A percentile compares a stretch with the other conserved stretches of the same genome.
phyloP scores from a whole-genome alignment of 2,329 filamentous ascomycete species.

The Geosmithia flava region DNA sequence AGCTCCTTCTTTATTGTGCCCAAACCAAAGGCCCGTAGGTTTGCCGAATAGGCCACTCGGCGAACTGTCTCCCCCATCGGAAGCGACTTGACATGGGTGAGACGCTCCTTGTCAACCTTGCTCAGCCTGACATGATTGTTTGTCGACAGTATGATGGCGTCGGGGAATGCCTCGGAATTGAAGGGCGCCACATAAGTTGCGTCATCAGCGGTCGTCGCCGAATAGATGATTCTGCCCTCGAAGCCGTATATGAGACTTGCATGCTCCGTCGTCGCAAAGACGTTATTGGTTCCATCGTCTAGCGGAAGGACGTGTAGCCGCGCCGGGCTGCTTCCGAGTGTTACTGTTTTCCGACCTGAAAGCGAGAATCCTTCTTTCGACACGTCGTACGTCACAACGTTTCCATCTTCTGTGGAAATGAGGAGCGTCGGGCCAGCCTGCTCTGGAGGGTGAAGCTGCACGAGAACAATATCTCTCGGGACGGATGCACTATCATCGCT shows the following conservation, averaged over 20 bases:
- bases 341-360: constrained; percentile 64
- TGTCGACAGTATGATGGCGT: constrained; percentile 71
- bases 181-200: constrained; percentile 75
- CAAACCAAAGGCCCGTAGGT: constrained; percentile 70
- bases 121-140: constrained; percentile 66
- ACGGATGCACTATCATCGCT: constrained; percentile 61
- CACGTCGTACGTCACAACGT: constrained; percentile 73
- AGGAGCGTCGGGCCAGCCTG: constrained; percentile 61
- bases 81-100: constrained; percentile 77
- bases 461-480: constrained; percentile 69
- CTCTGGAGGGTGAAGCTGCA: constrained; percentile 57
- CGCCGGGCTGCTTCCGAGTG: constrained; percentile 76
- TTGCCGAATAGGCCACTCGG: constrained; percentile 72
- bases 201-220: constrained; percentile 82
- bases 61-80: constrained; percentile 73
- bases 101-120: constrained; percentile 68
- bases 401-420: constrained; percentile 84
- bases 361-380: constrained; percentile 48
- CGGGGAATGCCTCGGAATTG: constrained; percentile 67
- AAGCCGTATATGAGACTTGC: constrained; percentile 86
- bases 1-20: constrained; percentile 73
- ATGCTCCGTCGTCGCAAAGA: constrained; percentile 91
- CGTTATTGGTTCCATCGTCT: constrained; percentile 54
- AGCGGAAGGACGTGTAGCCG: constrained; percentile 68
- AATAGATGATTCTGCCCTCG: constrained; percentile 82